phyloP scores from a whole-genome alignment of 2,329 filamentous ascomycete genomes.

The Pseudogymnoascus sp. region DNA sequence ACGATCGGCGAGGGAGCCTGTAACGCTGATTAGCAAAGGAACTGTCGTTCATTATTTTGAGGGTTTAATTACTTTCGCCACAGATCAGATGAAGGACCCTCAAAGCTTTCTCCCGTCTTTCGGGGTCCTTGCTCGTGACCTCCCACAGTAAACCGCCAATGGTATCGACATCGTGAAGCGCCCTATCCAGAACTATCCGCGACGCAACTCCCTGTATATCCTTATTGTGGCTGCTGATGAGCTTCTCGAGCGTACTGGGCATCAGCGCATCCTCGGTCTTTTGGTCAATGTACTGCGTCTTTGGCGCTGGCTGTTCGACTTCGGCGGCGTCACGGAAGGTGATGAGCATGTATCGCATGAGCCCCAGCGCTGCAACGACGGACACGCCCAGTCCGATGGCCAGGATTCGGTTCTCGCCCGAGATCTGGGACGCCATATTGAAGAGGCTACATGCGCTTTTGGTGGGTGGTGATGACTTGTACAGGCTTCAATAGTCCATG shows the following conservation, averaged over 20 bases:
- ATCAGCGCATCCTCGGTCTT: slow-evolving; percentile 66
- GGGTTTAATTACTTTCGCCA: slow-evolving; percentile 34
- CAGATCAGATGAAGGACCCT: slow-evolving; percentile 49
- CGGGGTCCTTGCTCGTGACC: slow-evolving; percentile 51
- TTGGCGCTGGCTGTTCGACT: slow-evolving; percentile 55
- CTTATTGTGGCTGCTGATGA: slow-evolving; percentile 63
- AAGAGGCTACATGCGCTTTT: slow-evolving; percentile 1
- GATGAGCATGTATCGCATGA: slow-evolving; percentile 50
- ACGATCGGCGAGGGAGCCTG: slow-evolving; percentile 20
- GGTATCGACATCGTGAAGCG: slow-evolving; percentile 49
- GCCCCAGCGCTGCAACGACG: slow-evolving; percentile 48
- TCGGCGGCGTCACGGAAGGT: slow-evolving; percentile 56
- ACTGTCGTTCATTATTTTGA: neutral
- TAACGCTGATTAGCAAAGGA: slow-evolving; percentile 21
- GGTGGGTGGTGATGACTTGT: neutral
- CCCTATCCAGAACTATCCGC: slow-evolving; percentile 48
- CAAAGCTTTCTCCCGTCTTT: slow-evolving; percentile 48
- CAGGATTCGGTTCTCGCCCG: slow-evolving; percentile 22
- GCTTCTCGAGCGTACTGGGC: slow-evolving; percentile 55
- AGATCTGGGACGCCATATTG: slow-evolving; percentile 2
- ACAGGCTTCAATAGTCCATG: neutral
- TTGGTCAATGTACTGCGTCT: slow-evolving; percentile 66
- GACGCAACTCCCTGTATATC: slow-evolving; percentile 62
- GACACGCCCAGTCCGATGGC: slow-evolving; percentile 35
- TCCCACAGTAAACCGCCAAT: slow-evolving; percentile 47